Base-by-base conservation (phyloP, 768 basidiomycete species). In the Termitomyces sp. region DNA sequence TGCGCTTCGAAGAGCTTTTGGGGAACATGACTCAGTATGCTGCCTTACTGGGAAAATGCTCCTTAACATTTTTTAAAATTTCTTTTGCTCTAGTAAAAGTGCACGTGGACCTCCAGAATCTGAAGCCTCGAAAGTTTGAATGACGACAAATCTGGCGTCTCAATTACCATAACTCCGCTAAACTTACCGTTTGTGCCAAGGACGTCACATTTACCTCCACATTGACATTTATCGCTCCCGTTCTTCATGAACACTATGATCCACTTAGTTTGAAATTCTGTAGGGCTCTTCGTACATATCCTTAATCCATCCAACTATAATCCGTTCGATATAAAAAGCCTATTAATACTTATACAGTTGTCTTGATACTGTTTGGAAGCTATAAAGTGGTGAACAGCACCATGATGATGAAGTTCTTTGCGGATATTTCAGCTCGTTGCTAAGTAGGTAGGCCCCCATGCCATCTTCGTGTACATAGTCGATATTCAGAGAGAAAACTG, bases 1-100 rank as follows among this genome's bases (percentile, higher is more conserved):
- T 63, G 9, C 71, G 76, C 29, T 81, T 83, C 52, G 83, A 85
- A 63, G 75, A 78, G 53, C 71, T 84, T 47, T 61, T 83, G 57
- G 82, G 82, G 4, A 81, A 80, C 64, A 68, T 60, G 20, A 75
- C 55, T 4, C 31, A 56, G 55, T 56, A 45, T 42, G 55, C 3
- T 56, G 14, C 4, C 5, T 34, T 45, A 10, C 8, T 42, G 17
- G 25, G 5, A 29, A 15, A 3, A n/a, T 17, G 38, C 31, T 29
- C 15, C 5, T 31, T 43, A 7, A 32, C 17, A n/a, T 25, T 15
- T 29, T 42, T 14, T 42, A 5, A 6, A 42, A 2, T 54, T n/a
- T 11, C 3, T 40, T 31, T 10, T 7, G 31, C 2, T n/a, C 3
- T 8, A 55, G 54, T 17, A 40, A 55, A 43, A 55, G 54, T 55